Evolutionary conservation across 1,284 basidiomycete genomes (phyloP).

Genomic region (Pulchroboletus neoregius): DNA sequence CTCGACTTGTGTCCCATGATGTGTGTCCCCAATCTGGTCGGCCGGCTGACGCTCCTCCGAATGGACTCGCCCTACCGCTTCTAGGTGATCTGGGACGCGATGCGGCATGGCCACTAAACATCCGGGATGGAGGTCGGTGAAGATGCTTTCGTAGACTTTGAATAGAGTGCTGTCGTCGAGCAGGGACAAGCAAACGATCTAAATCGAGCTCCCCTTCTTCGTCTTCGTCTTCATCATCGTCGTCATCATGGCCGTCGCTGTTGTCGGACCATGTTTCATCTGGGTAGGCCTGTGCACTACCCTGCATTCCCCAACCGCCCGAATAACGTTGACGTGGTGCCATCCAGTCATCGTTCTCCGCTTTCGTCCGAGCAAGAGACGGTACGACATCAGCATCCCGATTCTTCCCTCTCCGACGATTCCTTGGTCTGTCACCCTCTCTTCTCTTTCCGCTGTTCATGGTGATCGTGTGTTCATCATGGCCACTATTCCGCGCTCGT

Average conservation of each 20-base stretch:
- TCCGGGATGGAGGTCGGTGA: constrained; percentile 23
- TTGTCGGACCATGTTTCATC: constrained; percentile 24
- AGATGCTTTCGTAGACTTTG: constrained; percentile 60
- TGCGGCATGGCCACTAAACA: constrained; percentile 6
- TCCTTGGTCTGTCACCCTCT: constrained; percentile 6
- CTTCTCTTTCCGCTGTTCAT: constrained; percentile 11
- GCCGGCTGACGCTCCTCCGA: constrained; percentile 5
- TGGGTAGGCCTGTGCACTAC: constrained; percentile 20
- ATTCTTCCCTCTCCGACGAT: constrained; percentile 21
- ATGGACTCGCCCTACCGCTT: constrained; percentile 23
- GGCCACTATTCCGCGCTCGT: constrained; percentile 30
- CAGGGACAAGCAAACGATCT: constrained; percentile 61
- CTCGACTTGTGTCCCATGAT: constrained; percentile 25
- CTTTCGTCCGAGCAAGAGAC: constrained; percentile 37
- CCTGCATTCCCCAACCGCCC: constrained; percentile 21
- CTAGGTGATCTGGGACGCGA: constrained; percentile 12
- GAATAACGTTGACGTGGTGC: constrained; percentile 24
- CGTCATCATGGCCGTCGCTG: constrained; percentile 27
- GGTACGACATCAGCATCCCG: constrained; percentile 35
- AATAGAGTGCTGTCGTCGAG: constrained; percentile 68
- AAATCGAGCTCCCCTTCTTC: constrained; percentile 65
- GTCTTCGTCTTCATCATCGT: constrained; percentile 52
- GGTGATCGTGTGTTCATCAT: constrained; percentile 10
- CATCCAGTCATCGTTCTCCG: constrained; percentile 41
- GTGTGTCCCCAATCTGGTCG: constrained; percentile 18